Evolutionary conservation across 192 early-diverging fungal species (phyloP), one percentile per base, ranked within the genome.

Genomic region (Geosiphon pyriformis): DNA sequence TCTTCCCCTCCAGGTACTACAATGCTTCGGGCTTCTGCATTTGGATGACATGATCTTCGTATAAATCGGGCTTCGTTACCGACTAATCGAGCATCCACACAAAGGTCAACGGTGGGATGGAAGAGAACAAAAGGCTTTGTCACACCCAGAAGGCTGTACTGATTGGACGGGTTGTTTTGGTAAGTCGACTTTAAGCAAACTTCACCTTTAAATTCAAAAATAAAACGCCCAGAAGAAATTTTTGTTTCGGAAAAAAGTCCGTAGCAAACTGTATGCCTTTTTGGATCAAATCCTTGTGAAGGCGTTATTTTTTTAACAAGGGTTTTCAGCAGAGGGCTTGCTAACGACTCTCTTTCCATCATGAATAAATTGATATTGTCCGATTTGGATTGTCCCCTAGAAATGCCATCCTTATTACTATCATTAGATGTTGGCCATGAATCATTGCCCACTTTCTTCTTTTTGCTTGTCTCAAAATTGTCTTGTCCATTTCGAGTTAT

Each of bases 161-260:
- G 77, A 70, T 90, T 90, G 59, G 76, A 78, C 8, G 84, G 78
- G 22, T 87, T 82, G 29, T 78, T 70, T 62, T 86, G 85, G 76
- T 88, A 87, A 18, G 74, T 78, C 4, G 83, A 82, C 48, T 89
- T 87, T 11, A 90, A 71, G 0, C 80, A 65, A 15, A 90, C 77
- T 42, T 87, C 83, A 12, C 94, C 94, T 48, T 86, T 85, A 70
- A 89, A 90, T 56, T 94, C 88, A 72, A 85, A 80, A 51, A 96
- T 75, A 65, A 85, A 93, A 33, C 78, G 67, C 17, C 79, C 69
- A 0, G 77, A 57, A 10, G 74, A 53, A 47, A 92, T 81, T 15
- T 80, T 73, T 2, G 71, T 73, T 46, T 81, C 84, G 2, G 87
- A 82, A 75, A 88, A 87, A 15, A 89, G 62, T 20, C 87, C 90